Evolutionary conservation across 352 stramenopile genomes (phyloP), one percentile per base, ranked within the genome.

Genomic region (Phytophthora tentaculata): DNA sequence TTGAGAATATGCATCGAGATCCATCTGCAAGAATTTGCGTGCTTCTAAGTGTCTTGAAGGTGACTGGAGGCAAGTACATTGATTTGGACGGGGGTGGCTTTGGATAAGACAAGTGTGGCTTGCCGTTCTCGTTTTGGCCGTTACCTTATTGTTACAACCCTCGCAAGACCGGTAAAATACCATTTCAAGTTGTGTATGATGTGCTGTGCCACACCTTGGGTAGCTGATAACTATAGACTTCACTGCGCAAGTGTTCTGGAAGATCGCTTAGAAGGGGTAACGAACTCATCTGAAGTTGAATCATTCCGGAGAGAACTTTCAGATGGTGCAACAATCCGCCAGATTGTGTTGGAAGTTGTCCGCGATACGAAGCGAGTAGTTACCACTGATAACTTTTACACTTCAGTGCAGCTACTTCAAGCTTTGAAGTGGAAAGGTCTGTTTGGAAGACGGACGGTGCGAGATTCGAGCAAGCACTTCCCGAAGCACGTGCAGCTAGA

Each of bases 31-130:
- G 39, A 45, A 45, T 32, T 32, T 8, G 28, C 28, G 28, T 32
- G 28, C 28, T 45, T 45, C 39, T 79, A 5, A 80, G 74, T 47
- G 41, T 77, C 16, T 39, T 73, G 19, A 76, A 76, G 50, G 19
- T 32, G 0, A 70, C 53, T 1, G 45, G 62, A 17, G 51, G 22
- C 68, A 2, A 22, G 17, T 45, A 20, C 17, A 45, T 45, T 45
- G 7, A 45, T 19, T 20, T 45, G 17, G 39, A 14, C 2, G 5
- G 39, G 17, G 0, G 39, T 45, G 39, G 39, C 39, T 7, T 13
- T 45, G 13, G 39, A 45, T 20, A 14, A 45, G 8, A 8, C 39
- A 45, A 45, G 39, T 20, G 39, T 45, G 13, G 39, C 13, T 45
- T 22, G 16, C 39, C 0, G 39, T 9, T 45, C 7, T 45, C 39